phyloP scores from a whole-genome alignment of 495 filamentous ascomycete species.

The Penicillium psychrofluorescens region DNA sequence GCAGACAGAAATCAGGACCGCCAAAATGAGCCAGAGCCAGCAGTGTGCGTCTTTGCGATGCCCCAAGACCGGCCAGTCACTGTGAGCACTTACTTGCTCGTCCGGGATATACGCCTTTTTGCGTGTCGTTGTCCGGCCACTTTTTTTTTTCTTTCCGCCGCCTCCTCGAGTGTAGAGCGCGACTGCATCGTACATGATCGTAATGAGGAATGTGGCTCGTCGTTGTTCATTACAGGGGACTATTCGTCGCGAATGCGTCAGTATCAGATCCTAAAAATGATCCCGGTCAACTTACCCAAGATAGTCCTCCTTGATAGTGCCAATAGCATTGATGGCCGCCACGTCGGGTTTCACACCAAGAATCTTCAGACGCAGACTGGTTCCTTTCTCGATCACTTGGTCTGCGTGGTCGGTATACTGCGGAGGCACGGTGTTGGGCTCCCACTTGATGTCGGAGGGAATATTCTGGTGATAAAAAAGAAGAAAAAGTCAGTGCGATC shows the following conservation, averaged over 20 bases:
- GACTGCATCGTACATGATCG: conserved; percentile 2
- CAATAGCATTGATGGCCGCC: conserved; percentile 90
- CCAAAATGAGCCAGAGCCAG: too few relatives aligned
- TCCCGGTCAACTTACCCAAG: conserved; percentile 34
- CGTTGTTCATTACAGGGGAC: conserved; percentile 26
- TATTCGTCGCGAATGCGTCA: not conserved
- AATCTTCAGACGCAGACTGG: conserved; percentile 87
- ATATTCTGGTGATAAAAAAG: conserved; percentile 59
- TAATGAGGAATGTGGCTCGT: conserved; percentile 16
- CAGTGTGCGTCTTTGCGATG: too few relatives aligned
- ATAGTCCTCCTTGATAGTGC: conserved; percentile 86
- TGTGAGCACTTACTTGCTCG: too few relatives aligned
- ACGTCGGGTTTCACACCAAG: conserved; percentile 88
- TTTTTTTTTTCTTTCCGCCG: not conserved
- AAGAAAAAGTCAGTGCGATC: conserved; percentile 8
- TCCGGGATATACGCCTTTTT: too few relatives aligned
- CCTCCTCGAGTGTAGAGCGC: not conserved
- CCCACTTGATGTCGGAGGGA: conserved; percentile 85
- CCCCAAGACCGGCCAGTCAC: too few relatives aligned
- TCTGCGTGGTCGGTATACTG: conserved; percentile 84
- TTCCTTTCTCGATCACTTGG: conserved; percentile 87
- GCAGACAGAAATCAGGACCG: too few relatives aligned
- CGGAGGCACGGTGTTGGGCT: conserved; percentile 78
- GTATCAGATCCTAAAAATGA: too few relatives aligned
- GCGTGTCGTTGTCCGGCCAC: not conserved